Percentiles rank a stretch among this genome's conserved stretches.
Conservation (phyloP, 1,284 basidiomycete genomes). For the Apiotrichum gracile region DNA sequence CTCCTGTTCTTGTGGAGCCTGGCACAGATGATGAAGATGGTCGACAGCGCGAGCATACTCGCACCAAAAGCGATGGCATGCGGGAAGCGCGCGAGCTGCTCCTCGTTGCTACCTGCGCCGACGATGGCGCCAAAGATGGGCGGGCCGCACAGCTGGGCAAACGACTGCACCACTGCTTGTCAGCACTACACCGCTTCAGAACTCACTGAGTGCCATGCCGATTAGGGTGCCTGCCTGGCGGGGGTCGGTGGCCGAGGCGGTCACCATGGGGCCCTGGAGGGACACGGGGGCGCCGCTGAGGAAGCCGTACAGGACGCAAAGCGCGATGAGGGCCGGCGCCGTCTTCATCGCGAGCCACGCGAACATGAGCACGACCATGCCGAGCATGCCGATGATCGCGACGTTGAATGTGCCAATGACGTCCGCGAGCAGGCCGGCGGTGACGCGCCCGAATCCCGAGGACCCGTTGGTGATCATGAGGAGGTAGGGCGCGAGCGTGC, state of each 20-base stretch:
- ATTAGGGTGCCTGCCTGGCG: constrained; percentile 36
- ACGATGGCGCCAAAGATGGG: constrained; percentile 37
- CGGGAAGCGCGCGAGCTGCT: constrained; percentile 23
- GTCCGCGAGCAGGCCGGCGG: constrained; percentile 26
- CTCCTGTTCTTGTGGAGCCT: constrained; percentile 11
- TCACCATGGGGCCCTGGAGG: constrained; percentile 34
- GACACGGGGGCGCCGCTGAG: constrained; percentile 29
- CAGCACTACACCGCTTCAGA: not conserved
- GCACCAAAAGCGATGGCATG: constrained; percentile 27
- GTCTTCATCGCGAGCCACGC: constrained; percentile 29
- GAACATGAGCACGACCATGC: constrained; percentile 30
- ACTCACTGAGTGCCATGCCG: constrained; percentile 33
- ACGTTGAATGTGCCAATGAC: constrained; percentile 31
- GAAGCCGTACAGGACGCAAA: constrained; percentile 34
- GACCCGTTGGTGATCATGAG: constrained; percentile 35
- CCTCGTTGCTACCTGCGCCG: constrained; percentile 20
- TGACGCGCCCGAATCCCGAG: constrained; percentile 29
- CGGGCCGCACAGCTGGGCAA: constrained; percentile 31
- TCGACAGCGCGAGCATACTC: constrained; percentile 17
- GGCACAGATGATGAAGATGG: constrained; percentile 9
- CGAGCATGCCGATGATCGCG: constrained; percentile 18
- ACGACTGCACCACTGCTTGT: constrained; percentile 27
- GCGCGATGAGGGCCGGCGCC: constrained; percentile 19
- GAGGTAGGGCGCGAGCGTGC: constrained; percentile 32
- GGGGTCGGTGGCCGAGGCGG: constrained; percentile 26